Percentiles rank a stretch among this genome's conserved stretches.
Conservation (phyloP, 2,329 filamentous ascomycete species). For the Cercospora berteroae region DNA sequence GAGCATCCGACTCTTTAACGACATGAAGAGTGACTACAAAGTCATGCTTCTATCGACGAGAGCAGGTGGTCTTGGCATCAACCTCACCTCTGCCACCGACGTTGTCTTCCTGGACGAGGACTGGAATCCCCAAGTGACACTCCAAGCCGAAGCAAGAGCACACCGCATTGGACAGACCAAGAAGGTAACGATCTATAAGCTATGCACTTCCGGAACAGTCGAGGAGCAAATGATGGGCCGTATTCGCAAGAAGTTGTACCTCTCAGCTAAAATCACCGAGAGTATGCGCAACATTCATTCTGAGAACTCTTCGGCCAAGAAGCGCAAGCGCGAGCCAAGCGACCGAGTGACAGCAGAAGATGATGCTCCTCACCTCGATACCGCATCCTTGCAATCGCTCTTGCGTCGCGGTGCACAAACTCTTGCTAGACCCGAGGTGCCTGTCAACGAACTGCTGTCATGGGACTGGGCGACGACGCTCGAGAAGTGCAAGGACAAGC, state of each 20-base stretch:
- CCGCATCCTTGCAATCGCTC: conserved; percentile 54
- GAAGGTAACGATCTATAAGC: conserved; percentile 56
- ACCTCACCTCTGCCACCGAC: conserved; percentile 54
- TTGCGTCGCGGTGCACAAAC: conserved; percentile 56
- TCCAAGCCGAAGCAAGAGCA: conserved; percentile 56
- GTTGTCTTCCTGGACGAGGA: conserved; percentile 58
- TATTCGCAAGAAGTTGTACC: conserved; percentile 61
- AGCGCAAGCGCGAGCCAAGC: conserved; percentile 33
- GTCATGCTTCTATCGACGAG: conserved; percentile 57
- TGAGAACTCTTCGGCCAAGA: conserved; percentile 33
- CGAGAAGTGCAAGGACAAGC: conserved; percentile 54
- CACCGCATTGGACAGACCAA: conserved; percentile 57
- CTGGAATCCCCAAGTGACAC: conserved; percentile 55
- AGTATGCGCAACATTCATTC: conserved; percentile 56
- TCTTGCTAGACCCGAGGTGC: conserved; percentile 52
- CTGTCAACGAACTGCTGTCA: conserved; percentile 56
- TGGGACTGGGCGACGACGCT: conserved; percentile 58
- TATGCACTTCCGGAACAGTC: conserved; percentile 57
- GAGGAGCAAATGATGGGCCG: conserved; percentile 59
- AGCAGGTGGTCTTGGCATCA: conserved; percentile 57
- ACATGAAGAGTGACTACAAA: conserved; percentile 46
- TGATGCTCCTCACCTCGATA: conserved; percentile 53
- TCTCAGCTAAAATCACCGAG: conserved; percentile 60
- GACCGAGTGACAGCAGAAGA: conserved; percentile 43
- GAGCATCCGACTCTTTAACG: conserved; percentile 54